These are phyloP conservation scores for Polyplosphaeria fusca DNA, from an alignment of 495 filamentous ascomycete species.

Conservation along the genomic window DNA sequence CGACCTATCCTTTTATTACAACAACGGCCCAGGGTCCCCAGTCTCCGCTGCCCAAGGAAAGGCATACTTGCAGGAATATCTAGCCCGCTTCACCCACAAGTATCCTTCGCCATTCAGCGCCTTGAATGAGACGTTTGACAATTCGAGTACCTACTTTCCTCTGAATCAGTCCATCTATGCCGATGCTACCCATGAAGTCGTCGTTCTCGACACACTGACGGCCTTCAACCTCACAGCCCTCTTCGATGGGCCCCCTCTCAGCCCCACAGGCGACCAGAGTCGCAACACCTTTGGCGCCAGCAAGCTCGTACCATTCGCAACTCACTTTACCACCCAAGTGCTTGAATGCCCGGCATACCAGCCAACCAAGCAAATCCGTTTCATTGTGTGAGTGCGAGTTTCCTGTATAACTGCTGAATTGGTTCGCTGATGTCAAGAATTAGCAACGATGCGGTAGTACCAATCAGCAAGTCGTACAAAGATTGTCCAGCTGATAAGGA, in stretches of 20 bases:
- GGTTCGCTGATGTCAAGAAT: background rate
- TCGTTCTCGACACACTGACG: constrained; percentile 40
- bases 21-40: constrained; percentile 36
- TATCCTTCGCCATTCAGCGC: constrained; percentile 8
- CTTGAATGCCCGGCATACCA: constrained; percentile 1
- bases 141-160: constrained; percentile 10
- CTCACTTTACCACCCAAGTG: constrained; percentile 19
- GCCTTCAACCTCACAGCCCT: constrained; percentile 43
- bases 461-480: background rate
- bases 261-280: constrained; percentile 25
- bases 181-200: constrained; percentile 40
- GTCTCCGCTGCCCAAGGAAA: constrained; percentile 24
- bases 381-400: constrained; percentile 18
- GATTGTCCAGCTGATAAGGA: background rate
- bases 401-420: background rate
- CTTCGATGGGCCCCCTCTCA: constrained; percentile 39
- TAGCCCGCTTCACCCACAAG: constrained; percentile 19
- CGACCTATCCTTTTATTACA: constrained; percentile 46
- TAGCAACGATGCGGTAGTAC: constrained; percentile 6
- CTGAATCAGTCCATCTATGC: constrained; percentile 40
- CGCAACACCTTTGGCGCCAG: constrained; percentile 40
- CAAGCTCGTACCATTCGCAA: constrained; percentile 31
- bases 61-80: constrained; percentile 14
- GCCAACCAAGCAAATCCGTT: constrained; percentile 10
- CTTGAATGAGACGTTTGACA: constrained; percentile 25